These are phyloP conservation scores for Pythium grandisporangium DNA, from an alignment of 352 stramenopile species.

Conservation along the genomic window DNA sequence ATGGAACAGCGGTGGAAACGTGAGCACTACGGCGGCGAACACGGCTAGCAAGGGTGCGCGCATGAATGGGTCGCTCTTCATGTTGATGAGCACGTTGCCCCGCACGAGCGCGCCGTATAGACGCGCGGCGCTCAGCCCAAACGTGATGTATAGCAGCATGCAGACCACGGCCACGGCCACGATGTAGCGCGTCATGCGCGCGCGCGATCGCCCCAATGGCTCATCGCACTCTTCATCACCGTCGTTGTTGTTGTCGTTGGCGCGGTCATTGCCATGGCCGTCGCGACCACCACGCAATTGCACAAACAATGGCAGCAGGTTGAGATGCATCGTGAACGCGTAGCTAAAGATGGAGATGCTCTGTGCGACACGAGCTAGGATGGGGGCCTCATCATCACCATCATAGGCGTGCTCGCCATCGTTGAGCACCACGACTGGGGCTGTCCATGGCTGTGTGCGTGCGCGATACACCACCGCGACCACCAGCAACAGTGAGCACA, in stretches of 20 bases:
- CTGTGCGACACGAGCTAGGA: slow-evolving; percentile 14
- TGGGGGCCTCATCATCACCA: neutral
- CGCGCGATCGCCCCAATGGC: neutral
- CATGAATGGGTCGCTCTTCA: slow-evolving; percentile 16
- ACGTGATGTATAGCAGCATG: slow-evolving; percentile 12
- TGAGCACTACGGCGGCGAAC: slow-evolving; percentile 18
- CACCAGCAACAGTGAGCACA: slow-evolving; percentile 14
- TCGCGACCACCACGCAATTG: slow-evolving; percentile 11
- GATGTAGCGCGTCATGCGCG: slow-evolving; percentile 8
- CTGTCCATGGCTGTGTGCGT: too few species aligned
- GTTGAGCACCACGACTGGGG: too few species aligned
- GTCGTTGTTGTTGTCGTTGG: too few species aligned
- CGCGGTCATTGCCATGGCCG: too few species aligned
- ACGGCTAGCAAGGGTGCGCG: slow-evolving; percentile 13
- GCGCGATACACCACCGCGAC: slow-evolving; percentile 12
- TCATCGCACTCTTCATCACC: slow-evolving; percentile 1
- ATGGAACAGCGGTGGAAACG: slow-evolving; percentile 24
- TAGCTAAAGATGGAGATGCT: slow-evolving; percentile 21
- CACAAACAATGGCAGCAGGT: slow-evolving; percentile 18
- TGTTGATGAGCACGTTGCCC: slow-evolving; percentile 22
- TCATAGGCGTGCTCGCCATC: neutral
- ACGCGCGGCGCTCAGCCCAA: slow-evolving; percentile 7
- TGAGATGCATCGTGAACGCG: slow-evolving; percentile 25
- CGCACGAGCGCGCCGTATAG: slow-evolving; percentile 13
- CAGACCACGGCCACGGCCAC: slow-evolving; percentile 7